These are phyloP conservation scores for Didymellaceae sp. DNA, from an alignment of 2,329 filamentous ascomycete species.

Conservation along the genomic window DNA sequence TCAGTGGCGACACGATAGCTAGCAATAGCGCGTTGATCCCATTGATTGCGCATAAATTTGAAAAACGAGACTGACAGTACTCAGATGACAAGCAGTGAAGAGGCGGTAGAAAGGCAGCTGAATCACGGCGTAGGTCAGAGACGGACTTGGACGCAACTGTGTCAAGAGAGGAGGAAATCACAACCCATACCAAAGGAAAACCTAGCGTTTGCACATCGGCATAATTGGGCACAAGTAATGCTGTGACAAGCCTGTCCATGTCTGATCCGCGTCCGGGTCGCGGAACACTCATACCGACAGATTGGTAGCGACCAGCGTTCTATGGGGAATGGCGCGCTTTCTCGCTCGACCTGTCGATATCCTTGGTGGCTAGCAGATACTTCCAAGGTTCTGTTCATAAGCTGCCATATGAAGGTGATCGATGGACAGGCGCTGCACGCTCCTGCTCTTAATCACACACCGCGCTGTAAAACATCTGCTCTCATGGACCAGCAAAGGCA, in stretches of 20 bases:
- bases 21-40: no score
- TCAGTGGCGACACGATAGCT: no score
- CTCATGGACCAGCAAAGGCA: no score
- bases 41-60: no score
- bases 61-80: no score
- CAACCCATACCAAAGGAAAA: slow-evolving; percentile 1
- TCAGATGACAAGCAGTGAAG: not conserved
- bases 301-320: slow-evolving; percentile 42
- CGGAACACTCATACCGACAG: slow-evolving; percentile 37
- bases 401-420: not conserved
- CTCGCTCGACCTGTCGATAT: not conserved
- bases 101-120: not conserved
- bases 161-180: slow-evolving; percentile 1
- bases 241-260: slow-evolving; percentile 8
- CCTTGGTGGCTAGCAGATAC: not conserved
- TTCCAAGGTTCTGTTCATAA: not conserved
- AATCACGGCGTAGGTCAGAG: not conserved
- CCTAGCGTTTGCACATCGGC: not conserved
- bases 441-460: no score
- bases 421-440: no score
- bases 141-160: not conserved
- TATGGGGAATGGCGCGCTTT: slow-evolving; percentile 34
- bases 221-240: slow-evolving; percentile 10
- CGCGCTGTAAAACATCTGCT: no score
- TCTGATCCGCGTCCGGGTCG: slow-evolving; percentile 19